These are phyloP conservation scores for Chaetomidium leptoderma DNA, from an alignment of 495 filamentous ascomycete genomes.

Conservation along the genomic window DNA sequence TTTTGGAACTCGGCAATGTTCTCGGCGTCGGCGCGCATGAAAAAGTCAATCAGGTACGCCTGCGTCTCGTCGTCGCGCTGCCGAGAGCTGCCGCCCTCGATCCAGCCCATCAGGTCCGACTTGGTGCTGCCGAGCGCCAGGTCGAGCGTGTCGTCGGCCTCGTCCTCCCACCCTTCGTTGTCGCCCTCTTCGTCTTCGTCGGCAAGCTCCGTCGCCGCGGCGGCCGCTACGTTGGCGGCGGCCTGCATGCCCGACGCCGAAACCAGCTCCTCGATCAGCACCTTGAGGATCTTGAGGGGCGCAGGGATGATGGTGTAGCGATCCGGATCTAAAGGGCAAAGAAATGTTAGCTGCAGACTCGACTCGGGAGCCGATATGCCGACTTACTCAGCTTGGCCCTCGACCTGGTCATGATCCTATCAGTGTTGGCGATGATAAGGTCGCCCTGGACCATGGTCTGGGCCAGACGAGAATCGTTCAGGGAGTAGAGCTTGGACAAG, in stretches of 20 bases:
- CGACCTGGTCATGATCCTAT: constrained; percentile 89
- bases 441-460: constrained; percentile 87
- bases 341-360: constrained; percentile 10
- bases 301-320: constrained; percentile 84
- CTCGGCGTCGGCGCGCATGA: constrained; percentile 59
- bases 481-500: constrained; percentile 77
- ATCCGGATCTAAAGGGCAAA: constrained; percentile 66
- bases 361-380: not conserved
- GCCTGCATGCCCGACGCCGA: constrained; percentile 51
- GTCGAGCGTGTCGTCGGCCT: constrained; percentile 63
- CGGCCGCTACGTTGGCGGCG: constrained; percentile 48
- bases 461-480: constrained; percentile 75
- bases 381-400: constrained; percentile 66
- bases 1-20: constrained; percentile 70
- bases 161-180: constrained; percentile 86
- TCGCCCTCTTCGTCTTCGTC: constrained; percentile 56
- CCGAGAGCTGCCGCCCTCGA: constrained; percentile 54
- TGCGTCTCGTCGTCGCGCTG: constrained; percentile 91
- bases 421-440: constrained; percentile 72
- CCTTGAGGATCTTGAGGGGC: constrained; percentile 91
- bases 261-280: constrained; percentile 82
- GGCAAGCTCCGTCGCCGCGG: constrained; percentile 48
- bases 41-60: constrained; percentile 75
- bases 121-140: constrained; percentile 61
- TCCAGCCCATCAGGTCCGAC: constrained; percentile 74